phyloP scores from a whole-genome alignment of 768 basidiomycete genomes.

The Pluteus cervinus region DNA sequence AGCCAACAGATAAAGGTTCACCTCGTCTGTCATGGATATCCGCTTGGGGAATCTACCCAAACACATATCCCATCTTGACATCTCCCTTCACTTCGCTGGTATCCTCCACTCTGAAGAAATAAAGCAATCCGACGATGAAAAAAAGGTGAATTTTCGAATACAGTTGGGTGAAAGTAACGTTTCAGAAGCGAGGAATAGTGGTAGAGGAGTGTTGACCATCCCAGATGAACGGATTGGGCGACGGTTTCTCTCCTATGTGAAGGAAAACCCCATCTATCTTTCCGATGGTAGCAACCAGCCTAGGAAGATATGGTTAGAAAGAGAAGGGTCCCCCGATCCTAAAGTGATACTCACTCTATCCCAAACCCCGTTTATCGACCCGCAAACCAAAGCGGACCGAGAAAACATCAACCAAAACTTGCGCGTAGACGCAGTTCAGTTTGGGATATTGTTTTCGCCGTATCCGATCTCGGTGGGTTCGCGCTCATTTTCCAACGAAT shows the following conservation, averaged over 20 bases:
- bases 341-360: constrained; percentile 35
- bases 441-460: constrained; percentile 49
- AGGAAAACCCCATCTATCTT: constrained; percentile 35
- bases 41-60: too few relatives aligned
- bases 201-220: constrained; percentile 36
- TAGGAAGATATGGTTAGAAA: constrained; percentile 31
- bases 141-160: too few relatives aligned
- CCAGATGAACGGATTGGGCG: constrained; percentile 30
- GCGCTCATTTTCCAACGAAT: constrained; percentile 67
- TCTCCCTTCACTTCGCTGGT: too few relatives aligned
- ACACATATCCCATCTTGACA: too few relatives aligned
- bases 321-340: too few relatives aligned
- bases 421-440: constrained; percentile 58
- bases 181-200: too few relatives aligned
- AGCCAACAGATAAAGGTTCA: too few relatives aligned
- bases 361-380: constrained; percentile 52
- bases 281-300: too few relatives aligned
- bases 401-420: constrained; percentile 41
- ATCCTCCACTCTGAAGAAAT: too few relatives aligned
- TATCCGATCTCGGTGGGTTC: constrained; percentile 26
- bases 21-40: too few relatives aligned
- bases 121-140: too few relatives aligned
- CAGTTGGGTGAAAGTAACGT: too few relatives aligned
- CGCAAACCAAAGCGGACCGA: constrained; percentile 47
- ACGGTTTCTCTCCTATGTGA: constrained; percentile 41